Percentiles rank a stretch among this genome's conserved stretches.
These are phyloP conservation scores for Pythium volutum DNA, from an alignment of 352 stramenopile species.

Conservation along the genomic window DNA sequence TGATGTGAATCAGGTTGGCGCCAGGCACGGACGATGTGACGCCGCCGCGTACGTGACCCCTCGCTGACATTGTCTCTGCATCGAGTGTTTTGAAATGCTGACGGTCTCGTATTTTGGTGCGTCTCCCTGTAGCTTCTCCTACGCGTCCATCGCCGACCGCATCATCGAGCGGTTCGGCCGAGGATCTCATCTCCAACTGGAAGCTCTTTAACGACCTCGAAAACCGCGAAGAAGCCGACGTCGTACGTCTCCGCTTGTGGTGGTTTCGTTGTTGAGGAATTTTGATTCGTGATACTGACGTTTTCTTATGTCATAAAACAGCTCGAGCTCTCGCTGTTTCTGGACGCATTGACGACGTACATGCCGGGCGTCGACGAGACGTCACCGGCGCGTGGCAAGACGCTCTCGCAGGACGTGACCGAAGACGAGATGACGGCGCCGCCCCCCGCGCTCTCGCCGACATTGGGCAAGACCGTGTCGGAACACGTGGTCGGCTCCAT, in stretches of 20 bases:
- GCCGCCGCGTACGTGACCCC: constrained; percentile 14
- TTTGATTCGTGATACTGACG: not conserved
- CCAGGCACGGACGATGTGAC: constrained; percentile 11
- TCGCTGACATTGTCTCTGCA: not conserved
- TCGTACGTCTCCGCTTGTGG: constrained; percentile 34
- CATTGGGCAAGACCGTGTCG: constrained; percentile 44
- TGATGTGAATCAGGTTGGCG: not conserved
- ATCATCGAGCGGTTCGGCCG: constrained; percentile 19
- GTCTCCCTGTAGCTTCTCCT: constrained; percentile 14
- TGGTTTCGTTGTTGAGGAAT: not conserved
- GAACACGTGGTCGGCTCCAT: constrained; percentile 67
- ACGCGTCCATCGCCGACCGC: constrained; percentile 19
- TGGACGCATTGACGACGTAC: constrained; percentile 72
- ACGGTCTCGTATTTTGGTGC: not conserved
- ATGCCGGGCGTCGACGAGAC: constrained; percentile 64
- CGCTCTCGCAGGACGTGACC: constrained; percentile 21
- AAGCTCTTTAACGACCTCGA: constrained; percentile 88
- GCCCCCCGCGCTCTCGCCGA: constrained; percentile 21
- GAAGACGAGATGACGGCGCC: constrained; percentile 1
- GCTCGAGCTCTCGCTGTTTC: constrained; percentile 78
- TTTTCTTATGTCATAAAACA: constrained; percentile 16
- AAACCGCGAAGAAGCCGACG: constrained; percentile 79
- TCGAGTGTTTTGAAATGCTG: not conserved
- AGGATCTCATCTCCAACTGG: constrained; percentile 78
- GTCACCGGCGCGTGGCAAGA: constrained; percentile 14